Conservation (phyloP, 2,329 filamentous ascomycete species). For the Aaosphaeria arxii region DNA sequence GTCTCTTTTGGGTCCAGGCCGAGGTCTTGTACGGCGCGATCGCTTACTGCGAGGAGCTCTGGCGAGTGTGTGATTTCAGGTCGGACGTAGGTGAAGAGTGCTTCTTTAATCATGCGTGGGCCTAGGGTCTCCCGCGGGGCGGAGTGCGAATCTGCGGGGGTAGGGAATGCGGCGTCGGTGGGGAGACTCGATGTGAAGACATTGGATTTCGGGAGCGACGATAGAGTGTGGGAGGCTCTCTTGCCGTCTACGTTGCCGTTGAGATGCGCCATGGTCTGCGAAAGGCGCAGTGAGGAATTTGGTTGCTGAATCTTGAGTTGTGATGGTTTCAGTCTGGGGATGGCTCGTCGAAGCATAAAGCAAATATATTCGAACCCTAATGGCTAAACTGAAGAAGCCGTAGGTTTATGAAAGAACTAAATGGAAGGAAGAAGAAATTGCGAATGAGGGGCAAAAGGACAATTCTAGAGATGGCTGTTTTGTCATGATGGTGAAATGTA, state of each 20-base stretch:
- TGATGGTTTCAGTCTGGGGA: background rate
- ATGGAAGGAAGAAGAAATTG: too few species aligned
- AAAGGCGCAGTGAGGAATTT: constrained; percentile 28
- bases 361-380: background rate
- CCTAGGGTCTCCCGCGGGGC: constrained; percentile 73
- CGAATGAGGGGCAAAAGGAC: too few species aligned
- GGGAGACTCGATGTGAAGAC: constrained; percentile 67
- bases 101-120: constrained; percentile 79
- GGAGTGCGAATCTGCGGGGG: constrained; percentile 75
- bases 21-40: constrained; percentile 75
- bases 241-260: constrained; percentile 16
- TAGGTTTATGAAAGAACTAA: too few species aligned
- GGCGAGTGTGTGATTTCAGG: constrained; percentile 70
- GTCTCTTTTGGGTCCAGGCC: constrained; percentile 69
- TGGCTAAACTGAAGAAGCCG: background rate
- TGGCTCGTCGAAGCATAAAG: constrained; percentile 11
- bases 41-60: constrained; percentile 78
- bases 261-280: constrained; percentile 46
- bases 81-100: constrained; percentile 86
- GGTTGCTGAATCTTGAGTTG: constrained; percentile 8
- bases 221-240: constrained; percentile 34
- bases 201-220: constrained; percentile 61
- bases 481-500: constrained; percentile 3
- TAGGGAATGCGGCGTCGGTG: constrained; percentile 73
- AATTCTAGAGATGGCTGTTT: too few species aligned